phyloP scores from a whole-genome alignment of 2,329 filamentous ascomycete genomes.

The Penicillium sp. region DNA sequence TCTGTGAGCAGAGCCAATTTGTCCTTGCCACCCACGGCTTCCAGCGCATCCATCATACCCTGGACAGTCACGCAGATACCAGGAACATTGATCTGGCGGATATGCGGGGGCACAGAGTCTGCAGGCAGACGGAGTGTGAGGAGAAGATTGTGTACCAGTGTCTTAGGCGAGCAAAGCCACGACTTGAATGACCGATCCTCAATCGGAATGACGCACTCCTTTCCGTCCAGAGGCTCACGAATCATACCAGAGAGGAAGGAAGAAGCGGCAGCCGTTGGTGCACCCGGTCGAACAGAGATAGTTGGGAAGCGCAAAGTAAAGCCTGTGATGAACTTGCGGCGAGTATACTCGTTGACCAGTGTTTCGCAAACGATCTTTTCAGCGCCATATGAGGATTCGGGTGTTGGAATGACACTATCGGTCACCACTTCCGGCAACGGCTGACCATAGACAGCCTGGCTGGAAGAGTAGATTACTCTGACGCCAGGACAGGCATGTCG shows the following conservation, averaged over 20 bases:
- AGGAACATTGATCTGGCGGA: slow-evolving; percentile 59
- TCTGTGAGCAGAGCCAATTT: slow-evolving; percentile 54
- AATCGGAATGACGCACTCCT: slow-evolving; percentile 55
- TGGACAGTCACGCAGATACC: slow-evolving; percentile 55
- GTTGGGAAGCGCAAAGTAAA: slow-evolving; percentile 62
- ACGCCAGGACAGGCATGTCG: slow-evolving; percentile 53
- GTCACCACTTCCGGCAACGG: slow-evolving; percentile 56
- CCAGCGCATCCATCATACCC: slow-evolving; percentile 59
- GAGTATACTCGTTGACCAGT: slow-evolving; percentile 64
- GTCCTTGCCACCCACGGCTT: slow-evolving; percentile 56
- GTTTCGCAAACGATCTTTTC: slow-evolving; percentile 65
- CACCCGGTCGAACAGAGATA: slow-evolving; percentile 61
- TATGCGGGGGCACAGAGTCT: slow-evolving; percentile 43
- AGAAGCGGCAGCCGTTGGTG: slow-evolving; percentile 62
- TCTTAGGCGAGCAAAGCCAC: slow-evolving; percentile 57
- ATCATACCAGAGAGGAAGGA: slow-evolving; percentile 66
- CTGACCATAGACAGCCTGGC: slow-evolving; percentile 64
- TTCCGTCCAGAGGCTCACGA: slow-evolving; percentile 61
- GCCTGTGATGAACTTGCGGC: slow-evolving; percentile 59
- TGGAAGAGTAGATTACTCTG: slow-evolving; percentile 62
- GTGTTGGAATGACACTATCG: slow-evolving; percentile 56
- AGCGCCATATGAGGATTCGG: slow-evolving; percentile 63
- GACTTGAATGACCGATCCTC: slow-evolving; percentile 52
- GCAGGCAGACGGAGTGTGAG: slow-evolving; percentile 48
- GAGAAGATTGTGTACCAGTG: slow-evolving; percentile 56